Percentiles rank a stretch among this genome's conserved stretches.
These are phyloP conservation scores for Rhynchospora breviuscula DNA, from an alignment of 176 grass and related monocot species.

Conservation along the genomic window DNA sequence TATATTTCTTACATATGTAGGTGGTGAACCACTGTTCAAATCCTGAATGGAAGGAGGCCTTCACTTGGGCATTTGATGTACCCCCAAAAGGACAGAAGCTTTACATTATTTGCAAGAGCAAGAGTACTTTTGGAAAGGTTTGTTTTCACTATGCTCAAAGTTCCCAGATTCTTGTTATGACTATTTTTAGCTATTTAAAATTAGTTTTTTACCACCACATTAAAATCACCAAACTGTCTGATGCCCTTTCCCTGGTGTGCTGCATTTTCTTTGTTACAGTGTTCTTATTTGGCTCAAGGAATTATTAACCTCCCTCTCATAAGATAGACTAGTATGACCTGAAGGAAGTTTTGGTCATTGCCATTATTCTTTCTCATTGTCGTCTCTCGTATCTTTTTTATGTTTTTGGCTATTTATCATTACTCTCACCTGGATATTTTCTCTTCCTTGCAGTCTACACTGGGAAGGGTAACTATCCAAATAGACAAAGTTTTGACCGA, in stretches of 20 bases:
- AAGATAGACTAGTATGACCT: neutral
- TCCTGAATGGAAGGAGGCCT: slow-evolving; percentile 92
- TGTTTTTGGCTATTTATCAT: neutral
- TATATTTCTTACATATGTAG: slow-evolving; percentile 27
- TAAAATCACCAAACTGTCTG: neutral
- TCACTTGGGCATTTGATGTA: slow-evolving; percentile 93
- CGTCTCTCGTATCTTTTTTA: neutral
- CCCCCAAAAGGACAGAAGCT: slow-evolving; percentile 98
- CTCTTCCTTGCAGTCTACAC: slow-evolving; percentile 45
- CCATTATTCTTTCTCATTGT: neutral
- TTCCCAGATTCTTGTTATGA: slow-evolving; percentile 7
- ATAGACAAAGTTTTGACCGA: slow-evolving; percentile 94
- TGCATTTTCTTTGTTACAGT: neutral
- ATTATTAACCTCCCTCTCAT: neutral
- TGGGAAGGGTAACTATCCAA: slow-evolving; percentile 88
- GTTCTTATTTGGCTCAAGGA: neutral
- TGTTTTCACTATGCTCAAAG: neutral
- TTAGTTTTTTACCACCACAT: neutral
- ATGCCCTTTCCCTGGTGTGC: neutral
- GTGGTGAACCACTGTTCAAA: slow-evolving; percentile 71
- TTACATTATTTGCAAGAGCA: slow-evolving; percentile 97
- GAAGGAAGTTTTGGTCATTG: neutral
- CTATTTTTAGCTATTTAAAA: neutral
- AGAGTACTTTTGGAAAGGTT: slow-evolving; percentile 99
- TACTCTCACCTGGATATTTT: slow-evolving; percentile 10